These are phyloP conservation scores for Clitopilus hobsonii DNA, from an alignment of 768 basidiomycete species.

Conservation along the genomic window DNA sequence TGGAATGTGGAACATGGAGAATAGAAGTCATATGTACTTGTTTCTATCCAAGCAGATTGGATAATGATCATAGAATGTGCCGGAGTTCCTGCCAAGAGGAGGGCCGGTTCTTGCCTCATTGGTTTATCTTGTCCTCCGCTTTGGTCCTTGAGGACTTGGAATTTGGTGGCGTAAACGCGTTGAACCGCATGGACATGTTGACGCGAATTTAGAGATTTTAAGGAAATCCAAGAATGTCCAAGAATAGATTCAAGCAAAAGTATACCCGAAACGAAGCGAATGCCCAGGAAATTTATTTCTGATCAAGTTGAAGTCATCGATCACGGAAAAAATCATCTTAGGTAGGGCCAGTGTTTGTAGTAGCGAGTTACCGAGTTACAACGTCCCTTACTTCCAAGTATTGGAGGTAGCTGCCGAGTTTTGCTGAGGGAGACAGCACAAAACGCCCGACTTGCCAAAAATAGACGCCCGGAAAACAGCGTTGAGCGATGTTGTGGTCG, in stretches of 20 bases:
- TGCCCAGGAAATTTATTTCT: background rate
- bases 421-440: background rate
- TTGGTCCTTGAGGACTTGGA: background rate
- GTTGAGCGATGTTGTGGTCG: background rate
- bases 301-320: background rate
- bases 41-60: background rate
- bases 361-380: background rate
- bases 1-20: background rate
- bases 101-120: background rate
- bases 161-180: background rate
- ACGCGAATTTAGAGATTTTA: background rate
- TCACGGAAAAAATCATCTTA: background rate
- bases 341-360: background rate
- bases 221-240: background rate
- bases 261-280: background rate
- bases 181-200: background rate
- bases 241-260: too few species aligned
- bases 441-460: background rate
- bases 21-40: background rate
- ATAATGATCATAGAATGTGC: background rate
- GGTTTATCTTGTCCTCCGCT: background rate
- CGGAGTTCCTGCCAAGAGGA: background rate
- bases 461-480: background rate
- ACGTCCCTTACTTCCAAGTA: background rate
- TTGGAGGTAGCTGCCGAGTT: background rate